Base-by-base conservation (phyloP, 495 filamentous ascomycete species). In the Aspergillus asperescens region DNA sequence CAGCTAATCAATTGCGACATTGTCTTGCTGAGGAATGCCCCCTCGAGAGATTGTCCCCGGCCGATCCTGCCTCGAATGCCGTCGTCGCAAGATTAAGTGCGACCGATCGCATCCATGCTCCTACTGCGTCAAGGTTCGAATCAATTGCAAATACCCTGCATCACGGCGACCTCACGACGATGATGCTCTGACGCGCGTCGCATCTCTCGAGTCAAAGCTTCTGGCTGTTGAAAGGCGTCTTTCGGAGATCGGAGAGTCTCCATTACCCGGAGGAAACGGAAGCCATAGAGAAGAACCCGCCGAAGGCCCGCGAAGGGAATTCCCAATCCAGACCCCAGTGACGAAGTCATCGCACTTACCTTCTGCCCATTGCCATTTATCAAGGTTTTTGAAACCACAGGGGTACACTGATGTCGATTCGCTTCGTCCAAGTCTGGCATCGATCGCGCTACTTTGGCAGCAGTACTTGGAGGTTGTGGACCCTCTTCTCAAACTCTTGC, bases 21-120 rank as follows among this genome's bases (percentile, higher is more conserved):
- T 10, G 32, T 12, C 12, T 3, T 38, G 7, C 7, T 35, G 32
- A 28, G 19, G 15, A 50, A 56, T 56, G 53, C 53, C 40, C 0
- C 52, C 37, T 28, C 52, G 45, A 19, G 37, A 50, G 8, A 54
- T 57, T 12, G 35, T 48, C 0, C 44, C 54, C n/a, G 57, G 57
- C 9, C 63, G 73, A 22, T 77, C 77, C 2, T 81, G 76, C 56
- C 62, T 77, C 28, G 77, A 75, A 45, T 81, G 78, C 58, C 62
- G 74, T 10, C 77, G 68, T 9, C 75, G 77, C 42, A 82, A 81
- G 62, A 76, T 82, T 50, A 77, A 74, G 32, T 82, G 77, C 63
- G 76, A 81, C 50, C 73, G 50, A 19, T 57, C 44, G 7, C 58
- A 72, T 29, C 79, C 77, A 7, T 82, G 77, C 56, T 61, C 65